Percentiles rank a stretch among this genome's conserved stretches.
These are phyloP conservation scores for Phalaenopsis equestris DNA, from an alignment of 106 monocot genomes.

Conservation along the genomic window DNA sequence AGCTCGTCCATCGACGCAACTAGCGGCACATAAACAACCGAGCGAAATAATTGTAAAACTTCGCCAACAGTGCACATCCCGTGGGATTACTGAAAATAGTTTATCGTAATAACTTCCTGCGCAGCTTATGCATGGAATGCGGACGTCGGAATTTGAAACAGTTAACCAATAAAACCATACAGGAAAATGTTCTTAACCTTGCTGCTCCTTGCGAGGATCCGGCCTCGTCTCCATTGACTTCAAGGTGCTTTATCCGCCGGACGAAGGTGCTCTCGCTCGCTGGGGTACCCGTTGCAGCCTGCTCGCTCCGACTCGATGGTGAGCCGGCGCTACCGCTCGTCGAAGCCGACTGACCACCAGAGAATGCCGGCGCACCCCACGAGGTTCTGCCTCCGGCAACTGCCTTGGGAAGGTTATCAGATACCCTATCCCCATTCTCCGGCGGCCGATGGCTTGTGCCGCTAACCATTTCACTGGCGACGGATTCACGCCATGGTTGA, in stretches of 20 bases:
- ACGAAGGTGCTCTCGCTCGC: constrained; percentile 66
- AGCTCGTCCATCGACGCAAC: background rate
- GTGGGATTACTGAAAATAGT: background rate
- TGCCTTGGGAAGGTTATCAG: constrained; percentile 10
- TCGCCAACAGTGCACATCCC: background rate
- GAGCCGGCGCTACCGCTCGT: constrained; percentile 76
- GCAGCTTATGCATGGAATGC: background rate
- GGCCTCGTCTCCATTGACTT: constrained; percentile 64
- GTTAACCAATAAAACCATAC: background rate
- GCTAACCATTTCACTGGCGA: constrained; percentile 12
- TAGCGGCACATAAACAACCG: background rate
- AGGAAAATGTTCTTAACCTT: constrained; percentile 22
- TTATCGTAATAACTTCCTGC: background rate
- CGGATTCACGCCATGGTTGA: background rate
- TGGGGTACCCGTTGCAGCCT: constrained; percentile 41
- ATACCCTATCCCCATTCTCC: constrained; percentile 9
- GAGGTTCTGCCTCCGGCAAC: constrained; percentile 17
- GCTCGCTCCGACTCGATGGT: constrained; percentile 56
- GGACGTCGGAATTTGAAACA: background rate
- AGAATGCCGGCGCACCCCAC: constrained; percentile 34
- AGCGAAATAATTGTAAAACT: background rate
- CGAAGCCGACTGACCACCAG: constrained; percentile 60
- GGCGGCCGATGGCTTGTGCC: constrained; percentile 7
- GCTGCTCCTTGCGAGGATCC: constrained; percentile 55
- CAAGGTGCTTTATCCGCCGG: constrained; percentile 55